Evolutionary conservation across 1,139 yeast genomes (phyloP).

Genomic region (Candida sanyaensis): DNA sequence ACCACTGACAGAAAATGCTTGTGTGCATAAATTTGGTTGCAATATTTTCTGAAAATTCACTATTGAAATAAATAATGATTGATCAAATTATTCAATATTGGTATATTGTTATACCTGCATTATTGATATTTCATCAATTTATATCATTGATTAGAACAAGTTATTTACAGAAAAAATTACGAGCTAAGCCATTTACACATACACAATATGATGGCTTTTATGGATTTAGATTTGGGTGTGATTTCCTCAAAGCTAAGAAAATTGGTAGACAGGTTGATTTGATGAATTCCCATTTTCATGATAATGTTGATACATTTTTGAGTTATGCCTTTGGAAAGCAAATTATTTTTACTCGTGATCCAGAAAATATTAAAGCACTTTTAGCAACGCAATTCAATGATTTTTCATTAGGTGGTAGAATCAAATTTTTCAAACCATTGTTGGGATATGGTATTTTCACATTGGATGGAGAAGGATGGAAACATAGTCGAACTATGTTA

Average conservation of each 20-base stretch:
- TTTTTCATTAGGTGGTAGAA: slow-evolving; percentile 49
- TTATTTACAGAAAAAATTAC: slow-evolving; percentile 15
- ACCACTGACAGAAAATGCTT: too few species aligned
- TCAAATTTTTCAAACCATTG: slow-evolving; percentile 38
- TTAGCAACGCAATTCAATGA: slow-evolving; percentile 47
- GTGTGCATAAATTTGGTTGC: too few species aligned
- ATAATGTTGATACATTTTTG: slow-evolving; percentile 17
- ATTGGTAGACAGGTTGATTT: slow-evolving; percentile 16
- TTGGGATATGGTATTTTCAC: slow-evolving; percentile 60
- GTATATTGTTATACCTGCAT: neutral
- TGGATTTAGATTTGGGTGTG: slow-evolving; percentile 17
- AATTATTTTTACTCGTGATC: slow-evolving; percentile 22
- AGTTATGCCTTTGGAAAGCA: slow-evolving; percentile 20
- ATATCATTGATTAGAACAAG: neutral
- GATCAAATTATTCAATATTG: neutral
- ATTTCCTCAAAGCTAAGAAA: slow-evolving; percentile 14
- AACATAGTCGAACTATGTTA: slow-evolving; percentile 53
- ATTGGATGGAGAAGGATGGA: slow-evolving; percentile 56
- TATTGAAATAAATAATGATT: neutral
- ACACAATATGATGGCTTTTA: slow-evolving; percentile 18
- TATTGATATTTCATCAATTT: neutral
- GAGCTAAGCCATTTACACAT: slow-evolving; percentile 19
- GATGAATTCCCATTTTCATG: slow-evolving; percentile 9
- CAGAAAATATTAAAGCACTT: slow-evolving; percentile 36
- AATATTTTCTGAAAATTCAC: neutral